Evolutionary conservation across 768 basidiomycete genomes (phyloP), one percentile per base, ranked within the genome.

Genomic region (Pleurotus platypus): DNA sequence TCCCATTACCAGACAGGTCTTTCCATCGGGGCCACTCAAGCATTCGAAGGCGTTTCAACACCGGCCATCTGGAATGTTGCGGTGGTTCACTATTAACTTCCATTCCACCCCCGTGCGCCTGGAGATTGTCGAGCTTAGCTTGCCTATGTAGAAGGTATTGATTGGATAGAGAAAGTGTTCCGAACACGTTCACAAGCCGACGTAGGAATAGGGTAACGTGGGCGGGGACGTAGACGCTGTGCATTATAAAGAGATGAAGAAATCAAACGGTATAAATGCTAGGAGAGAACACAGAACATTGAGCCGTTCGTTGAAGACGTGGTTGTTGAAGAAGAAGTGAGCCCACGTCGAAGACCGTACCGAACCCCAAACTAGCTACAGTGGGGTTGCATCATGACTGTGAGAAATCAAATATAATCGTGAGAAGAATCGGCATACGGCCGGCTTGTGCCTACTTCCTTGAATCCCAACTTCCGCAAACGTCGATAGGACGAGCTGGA

Each of bases 111-210:
- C 9, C n/a, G 4, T 11, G 30, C 11, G 9, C 9, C 9, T 35
- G 30, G 2, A 15, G 15, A 27, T 50, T 30, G 4, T 50, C 49
- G n/a, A 50, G 24, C 60, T 60, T 49, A 26, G 49, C 20, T 15
- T 58, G 60, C 64, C 54, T 64, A 69, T 71, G 73, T 27, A 72
- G 62, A 40, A 84, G 64, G 66, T 84, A 88, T 24, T 88, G 84
- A 64, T 81, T 82, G 3, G 89, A 83, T 24, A 90, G 80, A 0
- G 88, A 87, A n/a, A 89, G 69, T 0, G 85, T 75, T 0, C 87
- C 87, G 43, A 91, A 77, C 39, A 80, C 82, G 61, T 89, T 87
- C 58, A 84, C 79, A 35, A 91, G 72, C 58, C 89, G 76, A 60
- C 80, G 86, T 55, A 90, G 73, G 37, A 90, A 69, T 40, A 80